phyloP scores from a whole-genome alignment of 2,329 filamentous ascomycete species.

The Monosporascus cannonballus region DNA sequence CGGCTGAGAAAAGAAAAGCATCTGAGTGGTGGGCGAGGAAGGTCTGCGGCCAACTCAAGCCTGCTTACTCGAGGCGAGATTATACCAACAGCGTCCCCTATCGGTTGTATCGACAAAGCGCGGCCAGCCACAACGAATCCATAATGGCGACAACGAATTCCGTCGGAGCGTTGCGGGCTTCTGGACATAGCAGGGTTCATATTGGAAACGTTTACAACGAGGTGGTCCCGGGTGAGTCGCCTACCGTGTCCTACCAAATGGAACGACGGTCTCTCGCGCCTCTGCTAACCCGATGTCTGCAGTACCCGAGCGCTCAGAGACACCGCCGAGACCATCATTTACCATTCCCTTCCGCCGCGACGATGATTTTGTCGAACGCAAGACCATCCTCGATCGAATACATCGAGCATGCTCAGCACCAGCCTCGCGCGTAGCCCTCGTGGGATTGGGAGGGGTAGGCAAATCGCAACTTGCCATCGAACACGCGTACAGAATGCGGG shows the following conservation, averaged over 20 bases:
- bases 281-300: neutral
- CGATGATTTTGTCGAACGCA: too few species aligned
- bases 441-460: too few species aligned
- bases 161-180: neutral
- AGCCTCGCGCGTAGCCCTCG: too few species aligned
- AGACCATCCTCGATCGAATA: too few species aligned
- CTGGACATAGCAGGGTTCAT: neutral
- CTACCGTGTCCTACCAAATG: neutral
- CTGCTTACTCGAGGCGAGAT: neutral
- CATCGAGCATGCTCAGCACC: too few species aligned
- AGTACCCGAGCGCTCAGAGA: neutral
- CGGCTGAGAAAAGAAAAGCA: constrained; percentile 1
- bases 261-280: neutral
- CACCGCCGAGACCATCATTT: neutral
- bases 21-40: constrained; percentile 1
- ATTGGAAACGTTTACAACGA: neutral
- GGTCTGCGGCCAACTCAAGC: neutral
- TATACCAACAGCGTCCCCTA: neutral
- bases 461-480: too few species aligned
- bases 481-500: too few species aligned
- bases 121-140: neutral
- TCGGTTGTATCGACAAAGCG: neutral
- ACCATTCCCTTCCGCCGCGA: too few species aligned
- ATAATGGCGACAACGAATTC: neutral
- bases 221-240: neutral